A percentile compares a stretch with the other conserved stretches of the same genome.
Evolutionary conservation across 495 filamentous ascomycete genomes (phyloP).

Genomic region (Annulohypoxylon stygium): DNA sequence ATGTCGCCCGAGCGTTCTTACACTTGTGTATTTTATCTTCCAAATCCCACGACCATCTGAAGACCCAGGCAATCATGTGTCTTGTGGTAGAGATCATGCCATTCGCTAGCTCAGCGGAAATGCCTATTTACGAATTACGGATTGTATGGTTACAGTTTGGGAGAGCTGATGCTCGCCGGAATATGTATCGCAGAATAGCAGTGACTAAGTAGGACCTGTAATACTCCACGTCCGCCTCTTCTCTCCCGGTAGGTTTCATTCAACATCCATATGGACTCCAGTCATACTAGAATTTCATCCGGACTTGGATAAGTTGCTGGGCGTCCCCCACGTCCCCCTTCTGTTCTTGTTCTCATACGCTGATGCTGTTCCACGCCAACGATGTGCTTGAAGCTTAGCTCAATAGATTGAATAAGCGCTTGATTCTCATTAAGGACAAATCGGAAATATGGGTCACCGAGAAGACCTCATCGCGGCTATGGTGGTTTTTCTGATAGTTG

Average conservation of each 20-base stretch:
- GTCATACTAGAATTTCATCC: neutral
- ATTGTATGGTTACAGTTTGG: slow-evolving; percentile 11
- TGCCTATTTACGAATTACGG: slow-evolving; percentile 15
- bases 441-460: slow-evolving; percentile 41
- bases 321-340: slow-evolving; percentile 7
- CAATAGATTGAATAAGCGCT: slow-evolving; percentile 17
- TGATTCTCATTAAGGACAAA: neutral
- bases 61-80: slow-evolving; percentile 24
- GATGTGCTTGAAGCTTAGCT: slow-evolving; percentile 23
- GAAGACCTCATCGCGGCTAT: slow-evolving; percentile 43
- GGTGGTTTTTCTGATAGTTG: slow-evolving; percentile 43
- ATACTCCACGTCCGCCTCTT: slow-evolving; percentile 5
- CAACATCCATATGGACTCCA: neutral
- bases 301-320: slow-evolving; percentile 18
- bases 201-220: slow-evolving; percentile 21
- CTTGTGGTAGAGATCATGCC: slow-evolving; percentile 8
- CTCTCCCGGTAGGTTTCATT: slow-evolving; percentile 8
- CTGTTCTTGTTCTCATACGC: slow-evolving; percentile 11
- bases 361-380: slow-evolving; percentile 5
- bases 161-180: neutral
- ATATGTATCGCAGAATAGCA: slow-evolving; percentile 20
- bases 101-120: slow-evolving; percentile 20
- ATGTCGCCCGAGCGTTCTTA: neutral
- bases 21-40: slow-evolving; percentile 7
- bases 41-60: slow-evolving; percentile 1